Percentiles rank a stretch among this genome's conserved stretches.
Evolutionary conservation across 1,284 basidiomycete genomes (phyloP).

Genomic region (Tylopilus sp.): DNA sequence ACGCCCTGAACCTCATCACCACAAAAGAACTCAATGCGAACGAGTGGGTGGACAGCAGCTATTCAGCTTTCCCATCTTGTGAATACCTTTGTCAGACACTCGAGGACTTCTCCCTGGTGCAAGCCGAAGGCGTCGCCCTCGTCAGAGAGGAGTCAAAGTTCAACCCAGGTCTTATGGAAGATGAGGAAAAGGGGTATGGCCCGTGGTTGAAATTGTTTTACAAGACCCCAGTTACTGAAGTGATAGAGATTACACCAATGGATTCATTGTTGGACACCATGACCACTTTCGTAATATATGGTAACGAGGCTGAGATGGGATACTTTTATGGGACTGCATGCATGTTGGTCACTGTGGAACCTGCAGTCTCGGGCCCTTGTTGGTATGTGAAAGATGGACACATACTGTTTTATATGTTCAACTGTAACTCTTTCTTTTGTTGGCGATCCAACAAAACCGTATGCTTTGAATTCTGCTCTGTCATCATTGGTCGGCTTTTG

Average conservation of each 20-base stretch:
- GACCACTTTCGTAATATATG: neutral
- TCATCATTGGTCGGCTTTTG: too few species aligned
- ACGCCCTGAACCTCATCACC: conserved; percentile 8
- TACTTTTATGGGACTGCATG: conserved; percentile 16
- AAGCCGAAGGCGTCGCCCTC: conserved; percentile 5
- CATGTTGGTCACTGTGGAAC: conserved; percentile 8
- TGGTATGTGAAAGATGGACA: neutral
- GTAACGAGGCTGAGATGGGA: neutral
- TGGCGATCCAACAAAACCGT: too few species aligned
- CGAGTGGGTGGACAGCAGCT: too few species aligned
- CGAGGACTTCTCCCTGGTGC: conserved; percentile 15
- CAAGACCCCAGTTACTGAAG: conserved; percentile 5
- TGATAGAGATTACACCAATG: conserved; percentile 13
- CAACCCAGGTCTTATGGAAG: neutral
- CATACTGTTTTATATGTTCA: neutral
- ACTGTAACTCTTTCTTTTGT: neutral
- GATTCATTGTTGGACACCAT: conserved; percentile 1
- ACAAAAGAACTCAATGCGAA: conserved; percentile 13
- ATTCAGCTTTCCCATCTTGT: fast-evolving
- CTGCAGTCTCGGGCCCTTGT: neutral
- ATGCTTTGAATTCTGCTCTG: too few species aligned
- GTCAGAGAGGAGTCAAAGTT: neutral
- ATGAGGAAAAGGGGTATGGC: neutral
- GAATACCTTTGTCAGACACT: neutral
- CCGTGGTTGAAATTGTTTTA: neutral